A percentile compares a stretch with the other conserved stretches of the same genome.
Evolutionary conservation across 2,329 filamentous ascomycete species (phyloP).

Genomic region (Epichloe brachyelytri): DNA sequence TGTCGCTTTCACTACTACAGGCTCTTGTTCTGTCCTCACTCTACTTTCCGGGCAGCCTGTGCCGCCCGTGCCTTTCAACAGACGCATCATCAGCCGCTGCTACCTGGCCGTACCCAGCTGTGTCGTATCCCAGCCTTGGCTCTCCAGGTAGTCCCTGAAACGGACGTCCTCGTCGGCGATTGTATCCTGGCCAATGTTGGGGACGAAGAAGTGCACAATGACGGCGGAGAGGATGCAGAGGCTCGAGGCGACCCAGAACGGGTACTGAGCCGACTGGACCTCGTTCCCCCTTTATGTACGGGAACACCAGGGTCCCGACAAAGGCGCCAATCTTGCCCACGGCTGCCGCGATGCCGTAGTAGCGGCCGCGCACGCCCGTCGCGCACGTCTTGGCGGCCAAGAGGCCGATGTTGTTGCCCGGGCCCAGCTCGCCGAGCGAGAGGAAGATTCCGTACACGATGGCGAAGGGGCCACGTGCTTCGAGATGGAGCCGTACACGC

Average conservation of each 20-base stretch:
- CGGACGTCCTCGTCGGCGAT: slow-evolving; percentile 64
- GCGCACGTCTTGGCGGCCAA: slow-evolving; percentile 79
- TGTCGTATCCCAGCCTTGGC: slow-evolving; percentile 61
- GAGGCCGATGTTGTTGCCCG: slow-evolving; percentile 84
- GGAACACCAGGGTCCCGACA: slow-evolving; percentile 72
- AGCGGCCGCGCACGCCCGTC: slow-evolving; percentile 66
- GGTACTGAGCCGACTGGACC: slow-evolving; percentile 60
- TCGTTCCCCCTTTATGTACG: slow-evolving; percentile 29
- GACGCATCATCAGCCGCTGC: no score
- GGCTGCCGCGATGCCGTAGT: slow-evolving; percentile 61
- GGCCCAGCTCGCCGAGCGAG: slow-evolving; percentile 45
- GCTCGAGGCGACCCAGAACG: slow-evolving; percentile 70
- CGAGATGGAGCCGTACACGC: slow-evolving; percentile 42
- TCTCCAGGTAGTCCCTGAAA: slow-evolving; percentile 62
- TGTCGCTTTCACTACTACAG: no score
- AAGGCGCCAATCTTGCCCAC: slow-evolving; percentile 72
- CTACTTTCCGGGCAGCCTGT: no score
- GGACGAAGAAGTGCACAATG: slow-evolving; percentile 48
- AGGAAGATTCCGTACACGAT: slow-evolving; percentile 26
- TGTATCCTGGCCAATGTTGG: slow-evolving; percentile 72
- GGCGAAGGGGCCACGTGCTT: slow-evolving; percentile 26
- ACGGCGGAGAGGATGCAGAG: slow-evolving; percentile 63
- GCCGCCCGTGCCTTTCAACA: no score
- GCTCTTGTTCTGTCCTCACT: no score
- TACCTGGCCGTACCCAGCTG: slow-evolving; percentile 27